Evolutionary conservation across 805 yeast genomes (phyloP).

Genomic region (Yamadazyma endophytica): DNA sequence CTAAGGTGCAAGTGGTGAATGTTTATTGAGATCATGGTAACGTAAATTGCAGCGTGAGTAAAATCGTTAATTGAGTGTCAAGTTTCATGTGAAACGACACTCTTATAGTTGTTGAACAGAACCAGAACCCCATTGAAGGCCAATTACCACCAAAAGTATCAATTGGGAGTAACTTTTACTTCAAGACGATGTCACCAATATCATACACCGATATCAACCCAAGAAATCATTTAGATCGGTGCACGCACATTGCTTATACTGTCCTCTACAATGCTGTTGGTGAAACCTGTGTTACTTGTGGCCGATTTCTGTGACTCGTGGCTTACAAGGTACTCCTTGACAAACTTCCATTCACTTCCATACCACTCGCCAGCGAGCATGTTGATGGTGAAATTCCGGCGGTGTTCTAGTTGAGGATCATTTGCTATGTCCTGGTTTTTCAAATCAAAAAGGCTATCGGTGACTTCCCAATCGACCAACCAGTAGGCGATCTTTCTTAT

Average conservation of each 20-base stretch:
- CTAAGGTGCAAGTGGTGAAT: too few species aligned
- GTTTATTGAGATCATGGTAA: too few species aligned
- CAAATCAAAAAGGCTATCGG: slow-evolving; percentile 1
- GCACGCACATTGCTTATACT: slow-evolving; percentile 30
- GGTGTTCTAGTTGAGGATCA: slow-evolving; percentile 8
- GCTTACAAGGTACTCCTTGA: slow-evolving; percentile 21
- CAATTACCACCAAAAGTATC: too few species aligned
- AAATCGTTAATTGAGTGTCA: too few species aligned
- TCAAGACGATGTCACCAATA: too few species aligned
- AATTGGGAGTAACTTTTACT: too few species aligned
- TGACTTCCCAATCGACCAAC: slow-evolving; percentile 39
- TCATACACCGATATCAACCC: too few species aligned
- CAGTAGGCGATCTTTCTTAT: slow-evolving; percentile 37
- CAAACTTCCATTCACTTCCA: slow-evolving; percentile 37
- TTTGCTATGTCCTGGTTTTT: slow-evolving; percentile 3
- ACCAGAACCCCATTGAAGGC: too few species aligned
- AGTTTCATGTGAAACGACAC: too few species aligned
- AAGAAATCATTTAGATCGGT: slow-evolving; percentile 36
- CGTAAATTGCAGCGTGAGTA: too few species aligned
- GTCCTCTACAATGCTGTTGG: slow-evolving; percentile 35
- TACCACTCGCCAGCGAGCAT: slow-evolving; percentile 42
- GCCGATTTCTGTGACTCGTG: slow-evolving; percentile 16
- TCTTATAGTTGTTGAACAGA: too few species aligned
- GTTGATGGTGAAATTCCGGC: slow-evolving; percentile 21
- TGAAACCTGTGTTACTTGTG: slow-evolving; percentile 27